Evolutionary conservation across 2,329 filamentous ascomycete species (phyloP), one percentile per base, ranked within the genome.

Genomic region (Colletotrichum sidae): DNA sequence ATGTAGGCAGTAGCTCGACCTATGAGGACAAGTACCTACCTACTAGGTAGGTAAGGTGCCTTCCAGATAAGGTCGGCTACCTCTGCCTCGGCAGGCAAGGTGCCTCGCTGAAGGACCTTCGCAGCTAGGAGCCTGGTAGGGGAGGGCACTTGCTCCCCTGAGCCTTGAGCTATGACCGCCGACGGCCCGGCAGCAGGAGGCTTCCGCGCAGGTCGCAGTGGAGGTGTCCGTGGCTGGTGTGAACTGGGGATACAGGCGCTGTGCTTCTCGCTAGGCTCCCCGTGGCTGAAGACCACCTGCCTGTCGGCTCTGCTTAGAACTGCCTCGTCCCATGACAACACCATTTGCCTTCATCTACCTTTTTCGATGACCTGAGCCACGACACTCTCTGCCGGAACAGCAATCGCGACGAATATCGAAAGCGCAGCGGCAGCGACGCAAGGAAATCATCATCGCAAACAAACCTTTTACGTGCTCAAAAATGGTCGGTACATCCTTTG

Each of bases 301-400:
- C 11, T 47, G 45, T 39, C 59, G 3, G 25, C 25, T 25, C 25
- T 25, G 25, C 25, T 25, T 34, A 54, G 33, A 44, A 33, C 45
- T 51, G 56, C 39, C 60, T 57, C 53, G 62, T 62, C 53, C 37
- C 52, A 63, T 62, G 63, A 65, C 58, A 62, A 66, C 45, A 42
- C 42, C 47, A 37, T 41, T 56, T 38, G 60, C 46, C 42, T 57
- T 52, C 42, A 49, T 55, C 46, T 15, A 46, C 44, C 44, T 34
- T n/a, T 38, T 44, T 47, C 46, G 44, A 15, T 44, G 6, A 55
- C 12, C 39, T 39, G 13, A 37, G 13, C 13, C 12, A 4, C 12
- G 8, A n/a, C 38, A 44, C 8, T 13, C 35, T 17, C 17, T 39
- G 42, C 12, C 13, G n/a, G n/a, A 50, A 41, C 41, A n/a, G 45